Conservation (phyloP, 176 grass and related monocot species). For the Triticum turgidum region DNA sequence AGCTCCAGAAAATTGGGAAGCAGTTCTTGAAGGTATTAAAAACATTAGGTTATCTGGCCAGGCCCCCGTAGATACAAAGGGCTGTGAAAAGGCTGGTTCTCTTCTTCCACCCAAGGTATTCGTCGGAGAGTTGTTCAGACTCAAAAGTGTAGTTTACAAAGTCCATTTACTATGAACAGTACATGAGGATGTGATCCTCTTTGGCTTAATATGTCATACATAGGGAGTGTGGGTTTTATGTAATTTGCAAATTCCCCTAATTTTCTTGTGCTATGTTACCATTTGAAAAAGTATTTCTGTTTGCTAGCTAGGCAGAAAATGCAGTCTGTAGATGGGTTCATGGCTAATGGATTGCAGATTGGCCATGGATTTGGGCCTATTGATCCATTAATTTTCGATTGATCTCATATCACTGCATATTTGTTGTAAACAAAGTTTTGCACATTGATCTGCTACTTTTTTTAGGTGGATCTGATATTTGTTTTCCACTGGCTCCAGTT, state of each 20-base stretch:
- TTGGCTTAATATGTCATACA: background rate
- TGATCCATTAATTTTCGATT: background rate
- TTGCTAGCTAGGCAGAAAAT: background rate
- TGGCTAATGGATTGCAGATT: background rate
- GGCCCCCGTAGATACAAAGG: conserved; percentile 90
- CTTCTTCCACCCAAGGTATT: conserved; percentile 82
- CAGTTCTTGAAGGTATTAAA: conserved; percentile 79
- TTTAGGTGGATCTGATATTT: background rate
- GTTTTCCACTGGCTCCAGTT: conserved; percentile 3
- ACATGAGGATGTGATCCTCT: background rate
- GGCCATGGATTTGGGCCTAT: background rate
- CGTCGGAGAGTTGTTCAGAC: background rate
- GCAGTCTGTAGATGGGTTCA: background rate
- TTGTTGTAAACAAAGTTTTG: background rate
- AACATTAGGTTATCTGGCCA: conserved; percentile 73
- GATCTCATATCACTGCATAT: background rate
- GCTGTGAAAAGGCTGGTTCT: conserved; percentile 90
- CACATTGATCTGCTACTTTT: background rate
- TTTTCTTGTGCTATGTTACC: conserved; percentile 6
- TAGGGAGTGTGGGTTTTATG: background rate
- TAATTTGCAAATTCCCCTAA: background rate
- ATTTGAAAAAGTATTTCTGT: background rate
- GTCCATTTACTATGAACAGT: background rate
- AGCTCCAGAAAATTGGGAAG: conserved; percentile 75
- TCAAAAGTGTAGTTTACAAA: background rate